These are phyloP conservation scores for Talaromyces nanjingensis DNA, from an alignment of 495 filamentous ascomycete species.

Conservation along the genomic window DNA sequence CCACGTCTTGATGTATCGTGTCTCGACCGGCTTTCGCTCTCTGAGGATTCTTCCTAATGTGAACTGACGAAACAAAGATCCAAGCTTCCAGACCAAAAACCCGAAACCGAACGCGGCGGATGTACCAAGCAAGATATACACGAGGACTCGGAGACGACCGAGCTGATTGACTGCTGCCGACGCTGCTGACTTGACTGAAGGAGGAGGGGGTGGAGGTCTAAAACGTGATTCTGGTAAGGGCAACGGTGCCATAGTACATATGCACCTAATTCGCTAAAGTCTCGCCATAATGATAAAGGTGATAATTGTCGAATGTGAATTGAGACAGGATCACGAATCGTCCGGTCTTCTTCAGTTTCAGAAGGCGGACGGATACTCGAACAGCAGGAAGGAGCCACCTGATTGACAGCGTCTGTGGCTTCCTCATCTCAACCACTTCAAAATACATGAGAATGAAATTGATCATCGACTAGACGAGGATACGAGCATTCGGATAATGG, in stretches of 20 bases:
- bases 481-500: too few relatives aligned
- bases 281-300: conserved; percentile 10
- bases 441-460: too few relatives aligned
- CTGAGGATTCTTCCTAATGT: conserved; percentile 26
- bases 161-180: conserved; percentile 10
- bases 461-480: too few relatives aligned
- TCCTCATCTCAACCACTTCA: background rate
- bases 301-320: background rate
- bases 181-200: background rate
- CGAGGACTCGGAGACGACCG: conserved; percentile 23
- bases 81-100: conserved; percentile 36
- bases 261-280: background rate
- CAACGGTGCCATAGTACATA: conserved; percentile 9
- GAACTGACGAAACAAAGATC: conserved; percentile 29
- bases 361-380: background rate
- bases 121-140: conserved; percentile 32
- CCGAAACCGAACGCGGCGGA: conserved; percentile 31
- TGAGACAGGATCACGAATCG: background rate
- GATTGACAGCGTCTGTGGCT: background rate
- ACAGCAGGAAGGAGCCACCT: background rate
- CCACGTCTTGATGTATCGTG: conserved; percentile 38
- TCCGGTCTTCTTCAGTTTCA: background rate
- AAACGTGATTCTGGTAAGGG: background rate
- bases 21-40: conserved; percentile 22
- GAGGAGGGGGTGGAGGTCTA: background rate